These are phyloP conservation scores for Fusarium sp. DNA, from an alignment of 2,329 filamentous ascomycete species.

Conservation along the genomic window DNA sequence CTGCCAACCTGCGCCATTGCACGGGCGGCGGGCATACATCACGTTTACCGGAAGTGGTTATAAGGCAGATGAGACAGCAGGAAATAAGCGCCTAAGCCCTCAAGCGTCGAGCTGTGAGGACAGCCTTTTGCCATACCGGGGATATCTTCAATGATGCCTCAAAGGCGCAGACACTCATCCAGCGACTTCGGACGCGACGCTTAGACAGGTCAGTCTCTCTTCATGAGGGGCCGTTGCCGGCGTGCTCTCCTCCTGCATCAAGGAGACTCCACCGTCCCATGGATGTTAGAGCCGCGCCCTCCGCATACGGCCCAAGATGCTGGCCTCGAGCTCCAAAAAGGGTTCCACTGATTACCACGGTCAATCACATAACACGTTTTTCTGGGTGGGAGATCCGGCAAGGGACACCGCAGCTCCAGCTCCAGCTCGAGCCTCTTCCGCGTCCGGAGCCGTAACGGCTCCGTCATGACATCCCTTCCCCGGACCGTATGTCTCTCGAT, in stretches of 20 bases:
- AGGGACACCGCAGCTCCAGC: constrained; percentile 13
- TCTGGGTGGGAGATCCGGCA: constrained; percentile 18
- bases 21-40: neutral
- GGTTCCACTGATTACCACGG: constrained; percentile 25
- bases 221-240: constrained; percentile 9
- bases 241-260: constrained; percentile 3
- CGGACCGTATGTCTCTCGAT: neutral
- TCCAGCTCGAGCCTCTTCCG: constrained; percentile 9
- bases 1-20: constrained; percentile 18
- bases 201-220: neutral
- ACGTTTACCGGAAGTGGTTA: neutral
- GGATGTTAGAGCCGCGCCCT: neutral
- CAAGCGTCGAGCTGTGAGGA: neutral
- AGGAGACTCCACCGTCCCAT: neutral
- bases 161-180: neutral
- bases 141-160: neutral
- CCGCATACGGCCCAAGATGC: neutral
- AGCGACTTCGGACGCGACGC: neutral
- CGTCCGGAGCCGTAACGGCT: constrained; percentile 30
- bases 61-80: neutral
- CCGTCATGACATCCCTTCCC: constrained; percentile 10
- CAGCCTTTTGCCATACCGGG: neutral
- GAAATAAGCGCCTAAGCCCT: neutral
- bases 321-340: neutral
- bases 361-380: constrained; percentile 44